phyloP scores from a whole-genome alignment of 2,329 filamentous ascomycete genomes.

The Cladosporium velox region DNA sequence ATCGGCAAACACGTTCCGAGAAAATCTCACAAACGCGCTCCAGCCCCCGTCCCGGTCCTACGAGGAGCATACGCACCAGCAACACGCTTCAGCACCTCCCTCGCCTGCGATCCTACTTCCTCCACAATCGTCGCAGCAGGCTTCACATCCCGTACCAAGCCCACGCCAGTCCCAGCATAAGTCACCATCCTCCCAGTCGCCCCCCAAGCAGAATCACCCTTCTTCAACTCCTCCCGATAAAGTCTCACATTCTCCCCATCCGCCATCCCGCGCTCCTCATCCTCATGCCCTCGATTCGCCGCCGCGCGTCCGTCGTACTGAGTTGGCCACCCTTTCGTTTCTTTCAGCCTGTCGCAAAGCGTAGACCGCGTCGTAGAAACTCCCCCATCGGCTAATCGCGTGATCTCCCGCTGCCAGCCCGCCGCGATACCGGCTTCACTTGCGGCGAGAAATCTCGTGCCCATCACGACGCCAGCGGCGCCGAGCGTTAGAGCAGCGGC shows the following conservation, averaged over 20 bases:
- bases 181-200: conserved; percentile 54
- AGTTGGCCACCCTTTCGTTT: conserved; percentile 56
- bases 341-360: conserved; percentile 56
- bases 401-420: conserved; percentile 49
- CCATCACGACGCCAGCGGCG: conserved; percentile 56
- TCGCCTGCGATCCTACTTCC: conserved; percentile 40
- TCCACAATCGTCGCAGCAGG: conserved; percentile 56
- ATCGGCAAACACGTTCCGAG: not conserved
- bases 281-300: conserved; percentile 55
- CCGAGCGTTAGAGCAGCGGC: conserved; percentile 56
- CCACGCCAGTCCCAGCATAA: conserved; percentile 64
- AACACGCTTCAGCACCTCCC: not conserved
- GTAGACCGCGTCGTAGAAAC: conserved; percentile 52
- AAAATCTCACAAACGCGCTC: not conserved
- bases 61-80: not conserved
- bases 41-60: not conserved
- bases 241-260: conserved; percentile 46
- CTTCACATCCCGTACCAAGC: conserved; percentile 55
- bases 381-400: conserved; percentile 54
- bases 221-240: conserved; percentile 51
- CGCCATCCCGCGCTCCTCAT: conserved; percentile 41
- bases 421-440: conserved; percentile 48
- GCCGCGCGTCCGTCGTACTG: conserved; percentile 60
- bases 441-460: conserved; percentile 62
- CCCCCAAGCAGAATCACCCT: conserved; percentile 52